These are phyloP conservation scores for Stromatinia cepivora DNA, from an alignment of 2,329 filamentous ascomycete species.

Conservation along the genomic window DNA sequence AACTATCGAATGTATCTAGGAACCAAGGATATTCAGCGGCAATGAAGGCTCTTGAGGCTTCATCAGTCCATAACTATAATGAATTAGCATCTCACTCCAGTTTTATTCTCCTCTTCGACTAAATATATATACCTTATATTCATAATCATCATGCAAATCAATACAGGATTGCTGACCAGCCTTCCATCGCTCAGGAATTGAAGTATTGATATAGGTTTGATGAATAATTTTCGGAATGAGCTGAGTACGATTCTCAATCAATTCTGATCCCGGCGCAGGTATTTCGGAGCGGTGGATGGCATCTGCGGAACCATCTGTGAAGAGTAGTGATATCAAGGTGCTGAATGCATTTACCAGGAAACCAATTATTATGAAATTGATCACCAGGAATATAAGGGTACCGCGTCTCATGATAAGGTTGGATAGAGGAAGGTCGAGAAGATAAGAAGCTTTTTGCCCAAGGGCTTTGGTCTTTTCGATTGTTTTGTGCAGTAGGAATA, in stretches of 20 bases:
- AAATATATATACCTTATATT: constrained; percentile 61
- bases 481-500: background rate
- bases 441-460: background rate
- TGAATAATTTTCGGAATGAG: constrained; percentile 77
- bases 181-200: constrained; percentile 65
- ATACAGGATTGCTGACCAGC: constrained; percentile 67
- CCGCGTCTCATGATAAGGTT: constrained; percentile 39
- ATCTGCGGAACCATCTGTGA: constrained; percentile 66
- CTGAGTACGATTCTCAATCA: constrained; percentile 55
- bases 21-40: constrained; percentile 75
- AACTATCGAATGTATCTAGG: constrained; percentile 70
- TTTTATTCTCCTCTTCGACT: background rate
- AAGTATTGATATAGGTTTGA: constrained; percentile 72
- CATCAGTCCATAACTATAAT: constrained; percentile 72
- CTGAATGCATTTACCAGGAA: constrained; percentile 68
- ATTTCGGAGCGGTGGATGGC: constrained; percentile 67
- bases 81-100: constrained; percentile 15
- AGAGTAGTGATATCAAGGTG: constrained; percentile 68
- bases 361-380: constrained; percentile 62
- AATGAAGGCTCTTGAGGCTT: constrained; percentile 69
- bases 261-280: constrained; percentile 61
- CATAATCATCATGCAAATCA: constrained; percentile 68
- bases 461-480: background rate
- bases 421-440: background rate
- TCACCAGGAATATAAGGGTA: constrained; percentile 45